Evolutionary conservation across 495 filamentous ascomycete genomes (phyloP).

Genomic region (Trypethelium eluteriae): DNA sequence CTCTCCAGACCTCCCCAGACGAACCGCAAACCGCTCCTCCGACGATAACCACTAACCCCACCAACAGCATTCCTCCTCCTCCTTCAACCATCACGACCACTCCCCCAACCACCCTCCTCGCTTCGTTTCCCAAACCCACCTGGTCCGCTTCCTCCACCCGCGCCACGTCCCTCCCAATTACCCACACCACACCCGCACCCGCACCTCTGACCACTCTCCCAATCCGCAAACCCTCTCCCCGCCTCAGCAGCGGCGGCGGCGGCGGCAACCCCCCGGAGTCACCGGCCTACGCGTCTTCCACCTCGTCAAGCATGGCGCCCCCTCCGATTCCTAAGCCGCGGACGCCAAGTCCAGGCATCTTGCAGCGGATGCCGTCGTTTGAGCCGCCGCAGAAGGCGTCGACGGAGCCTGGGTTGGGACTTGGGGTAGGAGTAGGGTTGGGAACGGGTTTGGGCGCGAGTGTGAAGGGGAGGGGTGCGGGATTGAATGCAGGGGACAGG

Average conservation of each 20-base stretch:
- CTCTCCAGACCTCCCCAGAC: background rate
- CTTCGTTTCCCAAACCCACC: slow-evolving; percentile 29
- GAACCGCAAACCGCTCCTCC: slow-evolving; percentile 12
- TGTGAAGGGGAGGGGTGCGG: background rate
- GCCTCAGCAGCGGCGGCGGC: background rate
- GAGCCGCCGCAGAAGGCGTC: slow-evolving; percentile 13
- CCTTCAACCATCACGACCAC: background rate
- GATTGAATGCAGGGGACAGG: background rate
- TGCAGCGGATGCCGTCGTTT: slow-evolving; percentile 33
- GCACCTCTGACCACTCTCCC: slow-evolving; percentile 15
- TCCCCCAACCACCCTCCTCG: background rate
- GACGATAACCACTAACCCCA: slow-evolving; percentile 9
- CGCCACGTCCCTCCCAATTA: background rate
- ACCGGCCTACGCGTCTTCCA: background rate
- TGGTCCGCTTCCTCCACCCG: slow-evolving; percentile 29
- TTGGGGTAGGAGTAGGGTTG: background rate
- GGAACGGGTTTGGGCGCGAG: background rate
- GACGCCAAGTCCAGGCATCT: slow-evolving; percentile 29
- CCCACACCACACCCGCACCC: background rate
- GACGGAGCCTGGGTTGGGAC: background rate
- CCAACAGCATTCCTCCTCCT: slow-evolving; percentile 14
- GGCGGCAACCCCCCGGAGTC: background rate
- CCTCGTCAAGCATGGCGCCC: slow-evolving; percentile 18
- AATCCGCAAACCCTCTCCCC: slow-evolving; percentile 13
- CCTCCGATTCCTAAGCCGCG: slow-evolving; percentile 24